Base-by-base conservation (phyloP, 164 flowering plant genomes). In the Chimonanthus praecox region DNA sequence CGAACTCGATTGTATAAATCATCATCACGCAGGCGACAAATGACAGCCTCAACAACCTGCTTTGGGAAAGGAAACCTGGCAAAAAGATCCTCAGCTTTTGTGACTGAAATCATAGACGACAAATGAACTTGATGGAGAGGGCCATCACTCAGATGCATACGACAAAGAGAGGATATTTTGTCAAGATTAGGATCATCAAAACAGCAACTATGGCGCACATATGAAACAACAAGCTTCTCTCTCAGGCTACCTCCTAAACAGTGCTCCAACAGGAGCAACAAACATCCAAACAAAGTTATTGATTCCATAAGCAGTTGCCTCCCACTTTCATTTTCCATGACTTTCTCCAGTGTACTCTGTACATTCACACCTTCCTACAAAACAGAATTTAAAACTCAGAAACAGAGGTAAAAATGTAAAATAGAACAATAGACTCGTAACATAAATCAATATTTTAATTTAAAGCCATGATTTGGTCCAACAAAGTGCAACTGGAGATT, bases 261-360 rank as follows among this genome's bases (percentile, higher is more conserved):
- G 49, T 80, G 82, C 71, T 76, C 80, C 75, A 77, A 47, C 67
- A 80, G 79, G 50, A 80, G 44, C 43, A 76, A 44, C 51, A 80
- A 62, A 54, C 77, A 76, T 54, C 82, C 82, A 77, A 80, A 80
- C 71, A 80, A 50, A 6, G 74, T 66, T 63, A 80, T 33, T 58
- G 82, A 80, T 63, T 80, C 82, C 15, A 75, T 70, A 47, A 80
- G 77, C 77, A 77, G 74, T 73, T 80, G 82, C 10, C 62, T 43
- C 50, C 77, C 77, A 21, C 68, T 67, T 69, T 68, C 75, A 4
- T 68, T 64, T 71, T 74, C 80, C 68, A 80, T 47, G 45, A 74
- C 67, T 44, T 70, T 68, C 48, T 66, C 74, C 69, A 79, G 63
- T 45, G 64, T 67, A 71, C 51, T 54, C 15, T 47, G 78, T 47